Evolutionary conservation across 2,329 filamentous ascomycete species (phyloP).

Genomic region (Aspergillus piperis): DNA sequence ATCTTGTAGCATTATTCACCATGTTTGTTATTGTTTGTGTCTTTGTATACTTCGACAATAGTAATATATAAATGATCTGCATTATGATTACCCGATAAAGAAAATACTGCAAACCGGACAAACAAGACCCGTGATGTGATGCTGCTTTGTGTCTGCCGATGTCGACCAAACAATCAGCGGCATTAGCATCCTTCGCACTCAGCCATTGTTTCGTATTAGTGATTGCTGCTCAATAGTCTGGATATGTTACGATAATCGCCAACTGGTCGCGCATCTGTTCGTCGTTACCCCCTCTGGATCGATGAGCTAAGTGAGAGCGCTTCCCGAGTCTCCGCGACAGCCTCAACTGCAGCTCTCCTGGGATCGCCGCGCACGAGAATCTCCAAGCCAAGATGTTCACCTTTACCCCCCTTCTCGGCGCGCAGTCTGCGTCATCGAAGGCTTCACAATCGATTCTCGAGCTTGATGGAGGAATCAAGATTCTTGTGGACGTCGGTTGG

Average conservation of each 20-base stretch:
- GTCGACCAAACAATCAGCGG: neutral
- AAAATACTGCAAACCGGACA: neutral
- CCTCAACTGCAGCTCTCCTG: neutral
- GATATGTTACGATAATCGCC: neutral
- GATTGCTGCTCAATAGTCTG: neutral
- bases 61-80: too few relatives aligned
- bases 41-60: neutral
- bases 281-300: neutral
- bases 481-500: constrained; percentile 94
- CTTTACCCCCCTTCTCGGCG: constrained; percentile 88
- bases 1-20: neutral
- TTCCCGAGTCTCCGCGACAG: constrained; percentile 1
- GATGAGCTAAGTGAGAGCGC: neutral
- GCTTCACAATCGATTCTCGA: constrained; percentile 95
- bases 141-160: neutral
- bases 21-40: neutral
- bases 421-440: constrained; percentile 74
- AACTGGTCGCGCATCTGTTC: neutral
- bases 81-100: neutral
- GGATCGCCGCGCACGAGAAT: neutral
- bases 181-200: neutral
- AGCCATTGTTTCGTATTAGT: neutral
- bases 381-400: constrained; percentile 72
- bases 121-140: neutral
- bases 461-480: constrained; percentile 93